Evolutionary conservation across 2,329 filamentous ascomycete genomes (phyloP).

Genomic region (Fusarium sambucinum): DNA sequence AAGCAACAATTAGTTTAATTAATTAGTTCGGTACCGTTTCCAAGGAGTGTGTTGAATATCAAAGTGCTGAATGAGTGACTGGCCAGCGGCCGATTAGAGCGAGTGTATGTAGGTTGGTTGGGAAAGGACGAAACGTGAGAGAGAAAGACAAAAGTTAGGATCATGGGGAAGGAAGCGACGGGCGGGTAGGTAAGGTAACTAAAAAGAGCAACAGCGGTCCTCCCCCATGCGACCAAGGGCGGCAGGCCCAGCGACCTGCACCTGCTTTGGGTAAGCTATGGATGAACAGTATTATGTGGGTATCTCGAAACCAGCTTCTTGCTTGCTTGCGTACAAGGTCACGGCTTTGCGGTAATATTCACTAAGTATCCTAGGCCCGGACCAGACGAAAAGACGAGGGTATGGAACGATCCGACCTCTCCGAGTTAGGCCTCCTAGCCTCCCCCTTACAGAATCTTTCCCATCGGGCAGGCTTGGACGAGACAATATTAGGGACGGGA

Average conservation of each 20-base stretch:
- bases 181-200: constrained; percentile 47
- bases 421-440: constrained; percentile 11
- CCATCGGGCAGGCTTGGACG: not conserved
- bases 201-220: constrained; percentile 42
- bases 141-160: constrained; percentile 42
- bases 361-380: constrained; percentile 17
- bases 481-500: constrained; percentile 1
- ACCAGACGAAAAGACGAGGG: constrained; percentile 30
- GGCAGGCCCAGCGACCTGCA: constrained; percentile 39
- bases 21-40: constrained; percentile 14
- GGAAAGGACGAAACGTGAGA: constrained; percentile 41
- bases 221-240: constrained; percentile 43
- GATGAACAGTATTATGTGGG: constrained; percentile 22
- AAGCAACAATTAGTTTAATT: constrained; percentile 27
- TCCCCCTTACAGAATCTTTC: constrained; percentile 40
- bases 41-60: constrained; percentile 44
- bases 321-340: constrained; percentile 10
- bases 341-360: constrained; percentile 15
- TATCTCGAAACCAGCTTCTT: constrained; percentile 23
- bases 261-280: constrained; percentile 4
- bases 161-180: constrained; percentile 44
- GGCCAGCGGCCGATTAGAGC: constrained; percentile 48
- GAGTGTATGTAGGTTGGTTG: constrained; percentile 45
- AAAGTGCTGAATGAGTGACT: constrained; percentile 46
- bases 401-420: constrained; percentile 37